Evolutionary conservation across 1,284 basidiomycete species (phyloP), one percentile per base, ranked within the genome.

Genomic region (Phylloboletellus chloephorus): DNA sequence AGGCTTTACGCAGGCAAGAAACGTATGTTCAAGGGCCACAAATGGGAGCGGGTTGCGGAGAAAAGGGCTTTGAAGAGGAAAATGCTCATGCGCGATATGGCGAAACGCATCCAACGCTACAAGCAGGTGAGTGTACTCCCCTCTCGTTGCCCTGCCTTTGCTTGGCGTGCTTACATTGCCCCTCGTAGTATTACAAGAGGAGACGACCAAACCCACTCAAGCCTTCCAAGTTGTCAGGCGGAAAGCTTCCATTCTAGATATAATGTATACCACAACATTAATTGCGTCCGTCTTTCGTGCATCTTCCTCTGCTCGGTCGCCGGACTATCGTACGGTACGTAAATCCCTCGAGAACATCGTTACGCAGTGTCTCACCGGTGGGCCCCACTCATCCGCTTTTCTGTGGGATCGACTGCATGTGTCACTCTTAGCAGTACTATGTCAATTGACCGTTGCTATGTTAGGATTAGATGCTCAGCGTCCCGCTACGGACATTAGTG

Each of bases 11-110:
- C 80, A 11, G 77, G 71, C 45, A 82, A 74, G 71, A 81, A 78
- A 68, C 68, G 74, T 50, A 88, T 88, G 85, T 88, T 89, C 75
- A 89, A 88, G 69, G 86, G 86, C 16, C 85, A 88, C 70, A 83
- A 77, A 53, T 86, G 81, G 80, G 81, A 88, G 64, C 73, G 83
- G 28, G 58, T 67, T 48, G 67, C 66, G 49, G 67, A 66, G 41
- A 66, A 68, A 53, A 66, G 66, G 49, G 56, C 64, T 39, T 63
- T 61, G 53, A 71, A 69, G 52, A 73, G 67, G 44, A 64, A 64
- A 45, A 69, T 78, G 41, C 64, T 83, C 43, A 64, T 88, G 71
- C 70, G 74, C 55, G 74, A 78, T 57, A 87, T 88, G 84, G 54
- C 66, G 28, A 70, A 71, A 50, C 74, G 82, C 44, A 69, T 87